A percentile compares a stretch with the other conserved stretches of the same genome.
These are phyloP conservation scores for Exsudoporus floridanus DNA, from an alignment of 1,284 basidiomycete species.

Conservation along the genomic window DNA sequence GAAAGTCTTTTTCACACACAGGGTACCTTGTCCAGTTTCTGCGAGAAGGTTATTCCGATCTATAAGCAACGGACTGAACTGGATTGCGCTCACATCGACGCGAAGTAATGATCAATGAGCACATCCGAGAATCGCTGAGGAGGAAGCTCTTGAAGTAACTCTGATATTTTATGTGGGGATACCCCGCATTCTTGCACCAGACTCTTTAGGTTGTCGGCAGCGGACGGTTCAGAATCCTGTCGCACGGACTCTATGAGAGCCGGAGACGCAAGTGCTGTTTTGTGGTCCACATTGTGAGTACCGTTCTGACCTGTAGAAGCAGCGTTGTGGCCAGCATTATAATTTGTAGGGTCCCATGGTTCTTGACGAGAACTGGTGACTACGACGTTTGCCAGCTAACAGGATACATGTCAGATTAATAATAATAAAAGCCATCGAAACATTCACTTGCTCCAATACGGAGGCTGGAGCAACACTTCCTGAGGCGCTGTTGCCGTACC, in stretches of 20 bases:
- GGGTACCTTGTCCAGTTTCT: slow-evolving; percentile 97
- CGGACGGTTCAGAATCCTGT: slow-evolving; percentile 62
- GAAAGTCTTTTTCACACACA: slow-evolving; percentile 84
- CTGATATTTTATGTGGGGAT: slow-evolving; percentile 82
- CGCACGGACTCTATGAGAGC: slow-evolving; percentile 45
- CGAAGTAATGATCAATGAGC: slow-evolving; percentile 76
- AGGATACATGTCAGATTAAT: slow-evolving; percentile 12
- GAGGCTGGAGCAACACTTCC: slow-evolving; percentile 74
- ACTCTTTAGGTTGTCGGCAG: slow-evolving; percentile 76
- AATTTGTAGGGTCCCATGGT: slow-evolving; percentile 28
- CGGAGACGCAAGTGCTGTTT: slow-evolving; percentile 28
- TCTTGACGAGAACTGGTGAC: slow-evolving; percentile 38
- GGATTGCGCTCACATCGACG: slow-evolving; percentile 56
- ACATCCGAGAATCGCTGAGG: slow-evolving; percentile 71
- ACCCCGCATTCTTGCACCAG: slow-evolving; percentile 90
- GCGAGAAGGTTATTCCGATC: slow-evolving; percentile 8
- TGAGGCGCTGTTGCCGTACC: slow-evolving; percentile 80
- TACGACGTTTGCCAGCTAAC: slow-evolving; percentile 61
- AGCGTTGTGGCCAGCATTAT: slow-evolving; percentile 5
- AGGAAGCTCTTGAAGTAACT: slow-evolving; percentile 86
- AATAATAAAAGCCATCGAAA: slow-evolving; percentile 10
- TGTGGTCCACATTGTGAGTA: slow-evolving; percentile 26
- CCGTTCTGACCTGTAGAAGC: slow-evolving; percentile 26
- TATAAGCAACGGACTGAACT: not conserved
- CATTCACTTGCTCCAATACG: slow-evolving; percentile 71